A percentile compares a stretch with the other conserved stretches of the same genome.
These are phyloP conservation scores for Cutaneotrichosporon sp. DNA, from an alignment of 1,284 basidiomycete genomes.

Conservation along the genomic window DNA sequence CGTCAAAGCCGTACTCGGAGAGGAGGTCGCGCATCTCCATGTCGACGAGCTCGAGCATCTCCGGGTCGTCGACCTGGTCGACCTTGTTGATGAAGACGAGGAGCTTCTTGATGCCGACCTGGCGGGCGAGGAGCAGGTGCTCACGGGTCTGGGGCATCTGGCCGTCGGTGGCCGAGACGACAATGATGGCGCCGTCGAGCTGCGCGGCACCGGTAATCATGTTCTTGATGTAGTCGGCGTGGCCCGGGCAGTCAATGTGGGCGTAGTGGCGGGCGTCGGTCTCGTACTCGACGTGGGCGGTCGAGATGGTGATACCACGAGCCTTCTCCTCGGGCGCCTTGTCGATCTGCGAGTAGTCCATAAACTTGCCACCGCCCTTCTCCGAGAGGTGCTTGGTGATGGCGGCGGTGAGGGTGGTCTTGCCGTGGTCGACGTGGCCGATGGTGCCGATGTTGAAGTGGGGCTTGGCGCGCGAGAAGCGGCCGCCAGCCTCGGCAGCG, in stretches of 20 bases:
- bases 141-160: constrained; percentile 99
- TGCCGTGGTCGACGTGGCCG: constrained; percentile 89
- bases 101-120: constrained; percentile 97
- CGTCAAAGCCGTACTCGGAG: constrained; percentile 88
- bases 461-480: constrained; percentile 83
- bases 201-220: constrained; percentile 99
- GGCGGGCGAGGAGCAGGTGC: constrained; percentile 94
- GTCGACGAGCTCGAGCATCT: constrained; percentile 99
- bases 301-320: constrained; percentile 94
- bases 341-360: constrained; percentile 98
- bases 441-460: constrained; percentile 98
- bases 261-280: constrained; percentile 91
- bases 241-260: constrained; percentile 94
- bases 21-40: constrained; percentile 99
- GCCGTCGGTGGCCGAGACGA: constrained; percentile 98
- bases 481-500: constrained; percentile 64
- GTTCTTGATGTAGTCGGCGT: constrained; percentile 78
- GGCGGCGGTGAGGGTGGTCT: constrained; percentile 95
- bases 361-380: constrained; percentile 84
- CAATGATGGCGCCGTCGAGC: constrained; percentile 97
- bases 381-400: constrained; percentile 94
- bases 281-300: constrained; percentile 96
- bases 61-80: constrained; percentile 92
- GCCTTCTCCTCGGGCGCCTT: constrained; percentile 99
- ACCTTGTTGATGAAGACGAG: constrained; percentile 99